Evolutionary conservation across 306 rosid species (phyloP).

Genomic region (Prinsepia uniflora): DNA sequence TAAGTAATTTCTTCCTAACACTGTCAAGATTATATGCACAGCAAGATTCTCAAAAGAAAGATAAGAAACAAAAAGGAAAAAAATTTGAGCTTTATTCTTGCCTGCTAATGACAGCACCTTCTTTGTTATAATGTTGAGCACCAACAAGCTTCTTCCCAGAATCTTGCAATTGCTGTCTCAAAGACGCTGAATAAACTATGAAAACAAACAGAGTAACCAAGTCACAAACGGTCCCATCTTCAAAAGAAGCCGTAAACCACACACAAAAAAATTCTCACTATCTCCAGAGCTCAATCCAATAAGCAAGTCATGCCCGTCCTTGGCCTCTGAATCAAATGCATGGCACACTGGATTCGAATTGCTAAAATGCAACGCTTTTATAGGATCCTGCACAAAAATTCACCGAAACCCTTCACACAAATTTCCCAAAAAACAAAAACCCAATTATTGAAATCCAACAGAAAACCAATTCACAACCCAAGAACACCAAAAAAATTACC

Average conservation of each 20-base stretch:
- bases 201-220: slow-evolving; percentile 22
- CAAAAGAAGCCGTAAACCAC: slow-evolving; percentile 24
- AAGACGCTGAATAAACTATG: slow-evolving; percentile 90
- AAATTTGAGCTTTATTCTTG: slow-evolving; percentile 29
- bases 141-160: slow-evolving; percentile 94
- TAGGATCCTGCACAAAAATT: slow-evolving; percentile 65
- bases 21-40: neutral
- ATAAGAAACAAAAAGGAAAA: neutral
- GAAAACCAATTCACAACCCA: slow-evolving; percentile 11
- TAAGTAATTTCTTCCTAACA: neutral
- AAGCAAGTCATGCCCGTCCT: slow-evolving; percentile 96
- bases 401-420: neutral
- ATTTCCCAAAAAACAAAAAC: slow-evolving; percentile 25
- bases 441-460: slow-evolving; percentile 20
- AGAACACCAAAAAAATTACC: slow-evolving; percentile 38
- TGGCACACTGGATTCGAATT: slow-evolving; percentile 88
- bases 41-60: neutral
- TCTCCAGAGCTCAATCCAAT: slow-evolving; percentile 89
- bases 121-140: slow-evolving; percentile 92
- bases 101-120: slow-evolving; percentile 88
- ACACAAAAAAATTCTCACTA: slow-evolving; percentile 42
- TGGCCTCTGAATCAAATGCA: slow-evolving; percentile 83
- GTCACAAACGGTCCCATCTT: neutral
- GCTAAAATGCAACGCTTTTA: slow-evolving; percentile 84
- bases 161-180: slow-evolving; percentile 98